Percentiles rank a stretch among this genome's conserved stretches.
phyloP scores from a whole-genome alignment of 768 basidiomycete species.

The Hericium erinaceus region DNA sequence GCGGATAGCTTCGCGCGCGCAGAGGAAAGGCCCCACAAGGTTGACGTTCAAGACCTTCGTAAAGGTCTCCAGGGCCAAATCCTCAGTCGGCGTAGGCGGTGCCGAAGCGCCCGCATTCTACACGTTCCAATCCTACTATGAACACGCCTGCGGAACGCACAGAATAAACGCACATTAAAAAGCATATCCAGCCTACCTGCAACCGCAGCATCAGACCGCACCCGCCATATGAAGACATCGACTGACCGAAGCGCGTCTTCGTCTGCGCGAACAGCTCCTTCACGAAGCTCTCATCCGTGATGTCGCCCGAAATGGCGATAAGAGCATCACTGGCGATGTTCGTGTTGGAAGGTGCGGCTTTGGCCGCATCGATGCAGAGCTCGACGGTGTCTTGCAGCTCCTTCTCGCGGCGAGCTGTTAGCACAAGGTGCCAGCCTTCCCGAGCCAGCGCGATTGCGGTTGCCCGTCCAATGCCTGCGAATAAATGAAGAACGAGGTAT shows the following conservation, averaged over 20 bases:
- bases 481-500: neutral
- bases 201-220: neutral
- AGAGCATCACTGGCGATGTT: neutral
- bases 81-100: neutral
- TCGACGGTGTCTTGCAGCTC: neutral
- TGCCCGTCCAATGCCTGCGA: neutral
- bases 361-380: neutral
- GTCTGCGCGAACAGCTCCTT: neutral
- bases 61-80: neutral
- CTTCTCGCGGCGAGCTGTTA: neutral
- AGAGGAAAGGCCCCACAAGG: slow-evolving; percentile 63
- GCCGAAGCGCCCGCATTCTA: neutral
- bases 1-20: slow-evolving; percentile 64
- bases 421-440: neutral
- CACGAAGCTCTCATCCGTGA: neutral
- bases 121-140: neutral
- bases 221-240: neutral
- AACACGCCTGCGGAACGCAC: neutral
- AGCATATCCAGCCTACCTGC: neutral
- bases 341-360: neutral
- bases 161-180: neutral
- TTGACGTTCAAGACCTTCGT: slow-evolving; percentile 61
- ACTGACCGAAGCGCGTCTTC: slow-evolving; percentile 7
- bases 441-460: neutral
- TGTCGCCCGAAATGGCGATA: neutral